phyloP scores from a whole-genome alignment of 2,329 filamentous ascomycete genomes.

The Neoarthrinium moseri region DNA sequence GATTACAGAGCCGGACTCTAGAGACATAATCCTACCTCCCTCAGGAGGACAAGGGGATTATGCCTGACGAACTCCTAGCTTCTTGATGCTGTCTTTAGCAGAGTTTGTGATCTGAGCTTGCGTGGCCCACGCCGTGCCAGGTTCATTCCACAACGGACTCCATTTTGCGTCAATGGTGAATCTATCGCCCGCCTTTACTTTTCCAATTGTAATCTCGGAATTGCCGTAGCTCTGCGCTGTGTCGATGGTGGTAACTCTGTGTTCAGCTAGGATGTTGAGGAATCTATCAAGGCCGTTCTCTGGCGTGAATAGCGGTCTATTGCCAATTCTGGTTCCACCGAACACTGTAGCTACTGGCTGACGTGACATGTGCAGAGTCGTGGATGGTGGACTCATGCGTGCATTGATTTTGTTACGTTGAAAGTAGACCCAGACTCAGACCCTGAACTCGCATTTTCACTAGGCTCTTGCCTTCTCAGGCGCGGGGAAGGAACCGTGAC shows the following conservation, averaged over 20 bases:
- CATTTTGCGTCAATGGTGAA: not conserved
- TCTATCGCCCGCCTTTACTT: not conserved
- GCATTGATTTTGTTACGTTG: too few species aligned
- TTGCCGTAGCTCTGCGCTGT: not conserved
- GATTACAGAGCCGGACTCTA: not conserved
- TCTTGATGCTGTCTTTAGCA: not conserved
- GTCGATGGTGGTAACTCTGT: not conserved
- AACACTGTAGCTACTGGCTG: not conserved
- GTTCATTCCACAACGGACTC: not conserved
- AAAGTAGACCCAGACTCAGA: too few species aligned
- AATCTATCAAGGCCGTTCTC: not conserved
- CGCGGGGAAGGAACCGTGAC: too few species aligned
- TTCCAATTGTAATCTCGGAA: not conserved
- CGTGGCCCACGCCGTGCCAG: not conserved
- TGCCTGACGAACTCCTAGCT: constrained; percentile 1
- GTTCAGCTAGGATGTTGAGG: not conserved
- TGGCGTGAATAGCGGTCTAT: not conserved
- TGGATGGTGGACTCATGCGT: not conserved
- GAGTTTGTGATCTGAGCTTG: not conserved
- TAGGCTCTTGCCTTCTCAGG: too few species aligned
- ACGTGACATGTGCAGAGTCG: not conserved
- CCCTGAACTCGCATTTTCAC: too few species aligned
- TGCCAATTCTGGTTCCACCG: not conserved
- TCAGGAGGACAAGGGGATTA: not conserved
- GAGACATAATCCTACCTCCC: not conserved